These are phyloP conservation scores for Heliamphora ciliata DNA, from an alignment of 179 eudicot species.

Conservation along the genomic window DNA sequence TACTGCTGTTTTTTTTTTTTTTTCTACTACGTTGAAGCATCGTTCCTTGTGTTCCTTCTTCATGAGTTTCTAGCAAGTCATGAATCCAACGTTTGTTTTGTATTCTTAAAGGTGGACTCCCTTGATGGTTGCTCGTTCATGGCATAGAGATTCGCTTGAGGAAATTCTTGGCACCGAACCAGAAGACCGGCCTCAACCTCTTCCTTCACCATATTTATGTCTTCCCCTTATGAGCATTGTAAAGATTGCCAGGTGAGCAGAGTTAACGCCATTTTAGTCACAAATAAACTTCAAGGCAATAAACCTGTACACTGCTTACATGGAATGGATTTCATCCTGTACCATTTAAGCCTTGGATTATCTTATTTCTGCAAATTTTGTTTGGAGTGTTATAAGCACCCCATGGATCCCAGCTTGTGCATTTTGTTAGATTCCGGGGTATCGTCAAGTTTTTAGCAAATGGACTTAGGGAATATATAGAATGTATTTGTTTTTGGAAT, in stretches of 20 bases:
- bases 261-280: not conserved
- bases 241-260: slow-evolving; percentile 69
- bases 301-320: not conserved
- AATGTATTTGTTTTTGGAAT: not conserved
- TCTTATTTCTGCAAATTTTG: not conserved
- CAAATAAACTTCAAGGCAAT: not conserved
- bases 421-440: not conserved
- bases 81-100: slow-evolving; percentile 17
- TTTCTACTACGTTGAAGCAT: not conserved
- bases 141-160: slow-evolving; percentile 72
- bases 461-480: not conserved
- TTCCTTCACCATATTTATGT: slow-evolving; percentile 69
- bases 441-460: not conserved
- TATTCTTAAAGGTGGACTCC: slow-evolving; percentile 63
- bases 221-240: slow-evolving; percentile 87
- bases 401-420: not conserved
- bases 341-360: not conserved
- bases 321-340: not conserved
- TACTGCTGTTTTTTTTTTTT: not conserved
- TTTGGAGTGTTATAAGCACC: not conserved
- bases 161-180: slow-evolving; percentile 46
- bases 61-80: not conserved
- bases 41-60: not conserved
- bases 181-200: slow-evolving; percentile 27
- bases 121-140: slow-evolving; percentile 79